phyloP scores from a whole-genome alignment of 345 rosid species.

The Capsella bursapastoris region DNA sequence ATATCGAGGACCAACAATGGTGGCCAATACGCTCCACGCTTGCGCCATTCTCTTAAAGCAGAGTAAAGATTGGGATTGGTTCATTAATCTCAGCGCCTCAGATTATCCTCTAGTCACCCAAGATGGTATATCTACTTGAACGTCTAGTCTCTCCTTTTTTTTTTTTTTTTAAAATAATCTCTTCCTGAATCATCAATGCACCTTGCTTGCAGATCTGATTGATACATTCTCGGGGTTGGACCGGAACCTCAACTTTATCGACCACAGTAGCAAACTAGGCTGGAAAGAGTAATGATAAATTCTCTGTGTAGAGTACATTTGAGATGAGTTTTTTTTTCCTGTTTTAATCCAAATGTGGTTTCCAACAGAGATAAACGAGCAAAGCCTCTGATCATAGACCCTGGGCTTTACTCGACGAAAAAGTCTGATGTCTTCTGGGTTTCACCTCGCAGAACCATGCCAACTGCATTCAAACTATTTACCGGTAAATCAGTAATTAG shows the following conservation, averaged over 20 bases:
- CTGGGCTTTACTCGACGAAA: slow-evolving; percentile 79
- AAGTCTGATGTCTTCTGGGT: slow-evolving; percentile 87
- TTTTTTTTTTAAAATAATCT: neutral
- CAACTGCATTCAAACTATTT: slow-evolving; percentile 85
- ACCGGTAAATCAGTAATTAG: slow-evolving; percentile 56
- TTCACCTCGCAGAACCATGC: slow-evolving; percentile 74
- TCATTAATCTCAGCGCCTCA: slow-evolving; percentile 66
- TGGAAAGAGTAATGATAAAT: slow-evolving; percentile 78
- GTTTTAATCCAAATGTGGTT: neutral
- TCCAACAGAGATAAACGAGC: slow-evolving; percentile 82
- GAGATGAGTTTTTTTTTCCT: neutral
- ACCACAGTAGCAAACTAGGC: slow-evolving; percentile 76
- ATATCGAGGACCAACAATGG: slow-evolving; percentile 67
- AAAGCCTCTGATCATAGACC: slow-evolving; percentile 94
- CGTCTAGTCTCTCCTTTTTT: neutral
- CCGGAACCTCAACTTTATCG: slow-evolving; percentile 68
- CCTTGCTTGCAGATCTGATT: slow-evolving; percentile 54
- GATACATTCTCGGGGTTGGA: slow-evolving; percentile 61
- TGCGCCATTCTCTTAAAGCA: slow-evolving; percentile 64
- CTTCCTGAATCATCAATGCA: slow-evolving; percentile 6
- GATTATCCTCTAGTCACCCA: slow-evolving; percentile 71
- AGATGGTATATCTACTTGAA: slow-evolving; percentile 53
- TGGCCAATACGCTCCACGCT: slow-evolving; percentile 72
- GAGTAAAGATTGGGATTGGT: slow-evolving; percentile 74
- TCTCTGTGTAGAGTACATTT: slow-evolving; percentile 9